These are phyloP conservation scores for Microdochium bolleyi DNA, from an alignment of 2,329 filamentous ascomycete species.

Conservation along the genomic window DNA sequence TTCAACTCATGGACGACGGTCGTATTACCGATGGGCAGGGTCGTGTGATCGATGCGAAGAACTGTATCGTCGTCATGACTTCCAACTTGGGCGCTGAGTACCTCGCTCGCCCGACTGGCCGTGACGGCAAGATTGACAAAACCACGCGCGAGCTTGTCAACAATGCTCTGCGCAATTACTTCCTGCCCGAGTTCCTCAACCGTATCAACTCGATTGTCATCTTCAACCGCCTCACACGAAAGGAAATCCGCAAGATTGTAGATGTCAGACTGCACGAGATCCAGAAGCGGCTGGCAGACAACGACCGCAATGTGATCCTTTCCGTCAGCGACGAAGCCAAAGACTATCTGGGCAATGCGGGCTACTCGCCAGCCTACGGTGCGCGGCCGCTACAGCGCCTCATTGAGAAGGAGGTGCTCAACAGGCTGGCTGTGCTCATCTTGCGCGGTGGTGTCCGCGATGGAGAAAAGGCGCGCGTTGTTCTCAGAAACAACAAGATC, in stretches of 20 bases:
- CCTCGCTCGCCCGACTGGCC: conserved; percentile 69
- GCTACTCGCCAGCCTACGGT: conserved; percentile 93
- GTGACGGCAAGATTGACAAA: conserved; percentile 78
- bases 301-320: conserved; percentile 80
- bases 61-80: conserved; percentile 99
- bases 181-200: conserved; percentile 97
- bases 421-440: conserved; percentile 85
- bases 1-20: conserved; percentile 99
- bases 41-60: conserved; percentile 86
- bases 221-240: conserved; percentile 89
- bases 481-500: conserved; percentile 72
- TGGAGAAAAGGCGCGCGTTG: conserved; percentile 74
- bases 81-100: conserved; percentile 95
- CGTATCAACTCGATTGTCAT: conserved; percentile 94
- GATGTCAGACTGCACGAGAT: conserved; percentile 84
- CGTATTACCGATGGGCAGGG: conserved; percentile 98
- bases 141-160: conserved; percentile 85
- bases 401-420: conserved; percentile 96
- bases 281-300: conserved; percentile 80
- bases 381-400: conserved; percentile 80
- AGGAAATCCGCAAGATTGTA: conserved; percentile 91
- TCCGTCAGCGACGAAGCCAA: conserved; percentile 78
- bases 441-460: conserved; percentile 78
- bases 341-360: conserved; percentile 84
- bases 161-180: conserved; percentile 86